Conservation (phyloP, 2,329 filamentous ascomycete genomes). For the Ophiobolus disseminans region DNA sequence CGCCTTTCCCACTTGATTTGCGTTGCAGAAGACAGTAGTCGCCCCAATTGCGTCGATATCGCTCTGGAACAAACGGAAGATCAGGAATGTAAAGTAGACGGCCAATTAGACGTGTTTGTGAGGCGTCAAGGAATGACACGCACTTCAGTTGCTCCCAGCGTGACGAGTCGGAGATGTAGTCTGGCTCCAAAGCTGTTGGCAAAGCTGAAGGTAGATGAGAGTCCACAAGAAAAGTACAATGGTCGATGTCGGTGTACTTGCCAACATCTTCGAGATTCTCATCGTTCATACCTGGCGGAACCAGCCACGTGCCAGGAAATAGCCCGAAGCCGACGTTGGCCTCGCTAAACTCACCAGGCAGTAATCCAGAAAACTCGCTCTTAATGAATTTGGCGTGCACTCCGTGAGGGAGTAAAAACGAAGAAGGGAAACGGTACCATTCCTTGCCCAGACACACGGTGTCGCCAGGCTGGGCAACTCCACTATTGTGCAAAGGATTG, state of each 20-base stretch:
- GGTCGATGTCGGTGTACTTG: constrained; percentile 80
- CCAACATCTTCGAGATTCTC: constrained; percentile 82
- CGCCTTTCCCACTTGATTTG: constrained; percentile 5
- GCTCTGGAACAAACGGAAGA: constrained; percentile 70
- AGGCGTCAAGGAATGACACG: constrained; percentile 79
- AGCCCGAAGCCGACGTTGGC: constrained; percentile 72
- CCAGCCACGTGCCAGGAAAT: constrained; percentile 83
- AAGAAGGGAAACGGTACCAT: constrained; percentile 97
- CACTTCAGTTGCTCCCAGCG: constrained; percentile 82
- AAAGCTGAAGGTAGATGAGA: constrained; percentile 72
- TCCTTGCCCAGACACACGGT: constrained; percentile 92
- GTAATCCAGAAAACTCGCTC: constrained; percentile 85
- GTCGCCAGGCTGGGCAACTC: constrained; percentile 66
- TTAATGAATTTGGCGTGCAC: constrained; percentile 89
- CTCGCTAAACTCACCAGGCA: constrained; percentile 90
- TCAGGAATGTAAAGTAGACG: constrained; percentile 85
- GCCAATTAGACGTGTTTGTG: constrained; percentile 73
- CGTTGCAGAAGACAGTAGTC: constrained; percentile 82
- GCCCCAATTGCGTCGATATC: constrained; percentile 80
- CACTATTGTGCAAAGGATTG: constrained; percentile 65
- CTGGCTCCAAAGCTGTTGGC: constrained; percentile 75
- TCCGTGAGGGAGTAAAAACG: constrained; percentile 84
- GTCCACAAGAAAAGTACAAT: constrained; percentile 87
- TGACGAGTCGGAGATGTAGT: constrained; percentile 75
- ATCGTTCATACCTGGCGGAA: constrained; percentile 88